Evolutionary conservation across 2,329 filamentous ascomycete genomes (phyloP).

Genomic region (Saccharata proteae): DNA sequence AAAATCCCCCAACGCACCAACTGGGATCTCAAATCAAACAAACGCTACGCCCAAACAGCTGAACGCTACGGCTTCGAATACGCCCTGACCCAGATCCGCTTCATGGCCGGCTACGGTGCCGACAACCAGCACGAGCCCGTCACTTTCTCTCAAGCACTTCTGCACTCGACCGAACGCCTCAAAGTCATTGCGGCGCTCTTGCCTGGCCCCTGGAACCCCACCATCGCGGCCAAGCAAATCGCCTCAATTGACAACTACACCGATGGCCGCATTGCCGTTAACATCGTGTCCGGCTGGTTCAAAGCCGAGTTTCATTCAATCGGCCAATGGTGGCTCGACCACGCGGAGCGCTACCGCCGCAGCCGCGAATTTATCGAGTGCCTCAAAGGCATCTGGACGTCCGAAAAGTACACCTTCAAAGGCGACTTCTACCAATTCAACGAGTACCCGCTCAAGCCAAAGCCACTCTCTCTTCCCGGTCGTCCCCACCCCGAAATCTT

Average conservation of each 20-base stretch:
- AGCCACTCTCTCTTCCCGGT: slow-evolving; percentile 28
- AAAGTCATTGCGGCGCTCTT: slow-evolving; percentile 42
- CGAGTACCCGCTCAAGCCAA: slow-evolving; percentile 38
- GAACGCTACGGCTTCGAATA: slow-evolving; percentile 40
- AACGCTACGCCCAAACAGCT: slow-evolving; percentile 37
- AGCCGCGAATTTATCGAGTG: slow-evolving; percentile 40
- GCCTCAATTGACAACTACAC: slow-evolving; percentile 42
- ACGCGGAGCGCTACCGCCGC: slow-evolving; percentile 40
- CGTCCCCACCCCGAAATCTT: slow-evolving; percentile 41
- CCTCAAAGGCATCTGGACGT: slow-evolving; percentile 40
- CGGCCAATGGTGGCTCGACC: slow-evolving; percentile 44
- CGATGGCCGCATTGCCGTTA: slow-evolving; percentile 40
- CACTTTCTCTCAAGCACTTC: slow-evolving; percentile 39
- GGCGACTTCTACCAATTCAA: slow-evolving; percentile 44
- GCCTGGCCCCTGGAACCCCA: slow-evolving; percentile 40
- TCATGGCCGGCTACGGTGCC: slow-evolving; percentile 39
- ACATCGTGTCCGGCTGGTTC: slow-evolving; percentile 44
- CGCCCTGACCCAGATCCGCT: slow-evolving; percentile 40
- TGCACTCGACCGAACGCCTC: slow-evolving; percentile 35
- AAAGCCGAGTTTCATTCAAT: slow-evolving; percentile 40
- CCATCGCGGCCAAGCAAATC: slow-evolving; percentile 41
- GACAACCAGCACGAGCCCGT: slow-evolving; percentile 41
- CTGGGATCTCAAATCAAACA: slow-evolving; percentile 38
- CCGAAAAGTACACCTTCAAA: slow-evolving; percentile 35
- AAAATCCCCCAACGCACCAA: slow-evolving; percentile 39